A percentile compares a stretch with the other conserved stretches of the same genome.
phyloP scores from a whole-genome alignment of 192 early-diverging fungal species.

The Umbelopsis vinacea region DNA sequence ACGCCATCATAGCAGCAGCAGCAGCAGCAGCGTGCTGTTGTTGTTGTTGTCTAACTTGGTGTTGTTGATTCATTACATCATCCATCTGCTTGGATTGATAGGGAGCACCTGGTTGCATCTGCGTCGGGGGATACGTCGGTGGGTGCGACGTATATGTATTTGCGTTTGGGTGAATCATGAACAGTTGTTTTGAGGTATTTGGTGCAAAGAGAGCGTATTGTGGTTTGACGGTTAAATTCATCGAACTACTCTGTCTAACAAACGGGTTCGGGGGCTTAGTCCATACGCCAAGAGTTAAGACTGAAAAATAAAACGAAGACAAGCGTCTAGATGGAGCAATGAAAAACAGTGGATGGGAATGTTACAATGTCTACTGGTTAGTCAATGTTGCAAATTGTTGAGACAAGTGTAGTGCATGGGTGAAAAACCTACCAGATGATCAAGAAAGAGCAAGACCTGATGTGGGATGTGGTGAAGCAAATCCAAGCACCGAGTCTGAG shows the following conservation, averaged over 20 bases:
- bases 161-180: constrained; percentile 21
- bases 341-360: background rate
- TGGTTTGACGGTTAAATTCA: constrained; percentile 23
- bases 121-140: constrained; percentile 15
- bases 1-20: constrained; percentile 26
- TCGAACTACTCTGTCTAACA: constrained; percentile 12
- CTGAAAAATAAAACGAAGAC: constrained; percentile 2
- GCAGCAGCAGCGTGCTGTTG: constrained; percentile 22
- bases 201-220: constrained; percentile 23
- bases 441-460: constrained; percentile 19
- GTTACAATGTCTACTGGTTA: background rate
- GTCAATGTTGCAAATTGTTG: background rate
- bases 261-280: constrained; percentile 13
- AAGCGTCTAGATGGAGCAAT: background rate
- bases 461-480: background rate
- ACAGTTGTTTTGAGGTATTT: constrained; percentile 19
- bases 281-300: constrained; percentile 25
- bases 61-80: constrained; percentile 30
- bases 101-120: constrained; percentile 8
- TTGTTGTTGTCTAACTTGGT: constrained; percentile 28
- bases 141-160: constrained; percentile 20
- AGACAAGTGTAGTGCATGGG: background rate
- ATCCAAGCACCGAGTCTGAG: background rate
- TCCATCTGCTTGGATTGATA: constrained; percentile 13
- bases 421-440: constrained; percentile 13